Evolutionary conservation across 495 filamentous ascomycete genomes (phyloP).

Genomic region (Penicillium dipodomyicola): DNA sequence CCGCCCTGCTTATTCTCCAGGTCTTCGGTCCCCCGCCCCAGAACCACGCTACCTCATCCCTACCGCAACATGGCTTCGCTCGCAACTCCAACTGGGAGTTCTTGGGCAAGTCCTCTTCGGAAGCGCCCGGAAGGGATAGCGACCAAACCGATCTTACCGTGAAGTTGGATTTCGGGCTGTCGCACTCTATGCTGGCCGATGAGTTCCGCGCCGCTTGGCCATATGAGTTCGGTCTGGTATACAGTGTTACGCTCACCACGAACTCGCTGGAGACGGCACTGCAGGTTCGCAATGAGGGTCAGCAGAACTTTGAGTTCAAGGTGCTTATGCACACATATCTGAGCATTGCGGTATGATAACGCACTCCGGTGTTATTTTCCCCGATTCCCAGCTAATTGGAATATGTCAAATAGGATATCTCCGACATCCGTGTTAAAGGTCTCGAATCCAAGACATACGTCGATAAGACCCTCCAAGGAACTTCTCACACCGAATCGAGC

Average conservation of each 20-base stretch:
- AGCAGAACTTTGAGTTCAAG: conserved; percentile 83
- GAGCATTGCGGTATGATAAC: conserved; percentile 62
- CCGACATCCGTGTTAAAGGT: conserved; percentile 62
- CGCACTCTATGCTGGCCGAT: conserved; percentile 62
- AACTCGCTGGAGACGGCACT: conserved; percentile 77
- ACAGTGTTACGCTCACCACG: conserved; percentile 79
- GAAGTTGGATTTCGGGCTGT: conserved; percentile 94
- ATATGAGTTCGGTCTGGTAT: conserved; percentile 83
- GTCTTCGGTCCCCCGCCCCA: conserved; percentile 83
- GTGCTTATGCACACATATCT: conserved; percentile 90
- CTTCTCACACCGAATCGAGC: conserved; percentile 56
- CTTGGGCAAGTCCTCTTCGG: conserved; percentile 64
- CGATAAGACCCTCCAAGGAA: conserved; percentile 72
- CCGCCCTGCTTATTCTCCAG: conserved; percentile 40
- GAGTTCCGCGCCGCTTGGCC: conserved; percentile 68
- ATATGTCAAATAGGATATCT: conserved; percentile 61
- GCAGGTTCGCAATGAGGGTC: conserved; percentile 78
- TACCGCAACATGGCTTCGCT: conserved; percentile 96
- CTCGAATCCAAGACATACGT: conserved; percentile 71
- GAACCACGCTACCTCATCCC: conserved; percentile 64
- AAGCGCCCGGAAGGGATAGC: conserved; percentile 50
- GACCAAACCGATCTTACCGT: conserved; percentile 59
- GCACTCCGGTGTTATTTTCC: neutral
- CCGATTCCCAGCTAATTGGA: neutral
- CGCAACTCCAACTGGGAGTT: conserved; percentile 72